Percentiles rank a stretch among this genome's conserved stretches.
Conservation (phyloP, 73 alveolate genomes). For the Paramecium primaurelia region DNA sequence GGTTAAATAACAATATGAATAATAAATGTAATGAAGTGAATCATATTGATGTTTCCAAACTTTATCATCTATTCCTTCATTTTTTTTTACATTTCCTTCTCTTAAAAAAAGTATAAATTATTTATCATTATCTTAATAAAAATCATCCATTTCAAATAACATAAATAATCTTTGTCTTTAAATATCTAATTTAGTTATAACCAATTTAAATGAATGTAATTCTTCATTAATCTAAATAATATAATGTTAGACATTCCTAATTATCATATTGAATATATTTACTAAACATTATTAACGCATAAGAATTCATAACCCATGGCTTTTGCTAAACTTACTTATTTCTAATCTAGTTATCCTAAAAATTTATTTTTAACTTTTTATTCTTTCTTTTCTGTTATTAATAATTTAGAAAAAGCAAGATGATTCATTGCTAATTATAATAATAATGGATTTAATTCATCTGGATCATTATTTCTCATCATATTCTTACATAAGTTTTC, state of each 20-base stretch:
- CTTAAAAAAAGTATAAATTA: neutral
- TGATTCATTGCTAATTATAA: constrained; percentile 12
- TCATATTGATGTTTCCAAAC: neutral
- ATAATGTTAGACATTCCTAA: neutral
- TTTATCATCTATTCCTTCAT: neutral
- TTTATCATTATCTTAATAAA: neutral
- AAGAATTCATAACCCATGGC: neutral
- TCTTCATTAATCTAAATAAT: neutral
- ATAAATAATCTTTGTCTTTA: neutral
- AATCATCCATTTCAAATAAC: neutral
- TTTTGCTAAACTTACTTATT: neutral
- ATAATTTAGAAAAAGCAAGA: neutral
- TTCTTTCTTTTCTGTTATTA: neutral
- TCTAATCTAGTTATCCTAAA: neutral
- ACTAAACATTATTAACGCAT: constrained; percentile 13
- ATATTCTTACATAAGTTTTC: neutral
- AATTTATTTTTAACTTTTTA: neutral
- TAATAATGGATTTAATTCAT: neutral
- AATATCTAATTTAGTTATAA: neutral
- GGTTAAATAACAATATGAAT: neutral
- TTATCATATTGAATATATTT: neutral
- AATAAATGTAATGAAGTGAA: neutral
- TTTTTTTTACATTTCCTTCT: neutral
- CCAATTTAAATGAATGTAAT: neutral
- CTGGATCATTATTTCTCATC: neutral